Percentiles rank a stretch among this genome's conserved stretches.
Conservation (phyloP, 129 eudicot genomes). For the Heracleum sosnowskyi region DNA sequence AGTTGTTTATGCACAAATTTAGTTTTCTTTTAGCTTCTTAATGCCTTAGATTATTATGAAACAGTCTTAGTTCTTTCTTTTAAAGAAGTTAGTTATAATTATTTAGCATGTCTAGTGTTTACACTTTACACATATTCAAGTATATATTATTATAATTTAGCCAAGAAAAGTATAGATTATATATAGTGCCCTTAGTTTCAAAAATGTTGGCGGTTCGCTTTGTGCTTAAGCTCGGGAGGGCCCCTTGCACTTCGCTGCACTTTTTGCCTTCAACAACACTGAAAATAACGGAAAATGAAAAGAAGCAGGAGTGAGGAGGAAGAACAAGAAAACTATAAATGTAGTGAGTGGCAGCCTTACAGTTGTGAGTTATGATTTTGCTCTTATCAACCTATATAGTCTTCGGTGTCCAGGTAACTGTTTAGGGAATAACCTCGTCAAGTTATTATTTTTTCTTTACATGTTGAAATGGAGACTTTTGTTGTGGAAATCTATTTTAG, state of each 20-base stretch:
- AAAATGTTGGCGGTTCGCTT: background rate
- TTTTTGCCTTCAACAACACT: background rate
- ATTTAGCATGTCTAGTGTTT: background rate
- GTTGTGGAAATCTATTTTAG: background rate
- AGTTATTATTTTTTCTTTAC: background rate
- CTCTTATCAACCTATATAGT: background rate
- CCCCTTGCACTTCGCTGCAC: background rate
- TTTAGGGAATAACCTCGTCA: background rate
- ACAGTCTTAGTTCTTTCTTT: background rate
- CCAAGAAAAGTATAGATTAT: no score
- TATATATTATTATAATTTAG: no score
- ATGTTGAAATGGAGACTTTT: background rate
- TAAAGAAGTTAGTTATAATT: no score
- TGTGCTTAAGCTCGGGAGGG: no score
- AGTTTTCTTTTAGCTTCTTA: background rate
- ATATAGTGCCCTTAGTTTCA: background rate
- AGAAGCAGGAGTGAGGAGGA: background rate
- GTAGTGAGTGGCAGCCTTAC: background rate
- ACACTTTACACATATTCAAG: no score
- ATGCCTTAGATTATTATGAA: background rate
- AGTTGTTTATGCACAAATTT: background rate
- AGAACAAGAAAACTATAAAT: background rate
- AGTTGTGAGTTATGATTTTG: background rate
- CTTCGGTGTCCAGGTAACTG: background rate
- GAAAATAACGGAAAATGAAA: background rate